These are phyloP conservation scores for Tilletia indica DNA, from an alignment of 1,284 basidiomycete species.

Conservation along the genomic window DNA sequence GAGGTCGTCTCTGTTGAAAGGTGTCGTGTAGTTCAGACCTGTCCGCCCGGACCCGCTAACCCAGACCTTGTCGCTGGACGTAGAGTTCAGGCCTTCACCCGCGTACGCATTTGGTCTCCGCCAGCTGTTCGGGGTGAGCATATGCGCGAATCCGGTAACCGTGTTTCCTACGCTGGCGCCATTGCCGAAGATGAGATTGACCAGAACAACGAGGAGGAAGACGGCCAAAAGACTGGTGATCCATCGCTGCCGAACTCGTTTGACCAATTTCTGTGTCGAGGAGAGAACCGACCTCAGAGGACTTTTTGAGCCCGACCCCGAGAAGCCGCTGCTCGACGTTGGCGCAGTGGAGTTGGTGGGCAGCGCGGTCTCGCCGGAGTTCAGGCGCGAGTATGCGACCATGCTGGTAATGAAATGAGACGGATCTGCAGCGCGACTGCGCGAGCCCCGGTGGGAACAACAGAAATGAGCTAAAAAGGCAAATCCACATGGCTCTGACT, in stretches of 20 bases:
- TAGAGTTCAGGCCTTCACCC: background rate
- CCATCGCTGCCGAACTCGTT: background rate
- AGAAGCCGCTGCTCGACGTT: background rate
- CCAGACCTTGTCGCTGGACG: conserved; percentile 23
- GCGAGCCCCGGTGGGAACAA: too few species aligned
- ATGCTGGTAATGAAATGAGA: background rate
- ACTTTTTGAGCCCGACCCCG: background rate
- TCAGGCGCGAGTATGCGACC: conserved; percentile 3
- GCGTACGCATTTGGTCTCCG: background rate
- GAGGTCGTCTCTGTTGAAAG: conserved; percentile 49
- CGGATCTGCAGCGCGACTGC: too few species aligned
- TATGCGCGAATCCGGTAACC: background rate
- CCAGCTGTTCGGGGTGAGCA: conserved; percentile 15
- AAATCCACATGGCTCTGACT: too few species aligned
- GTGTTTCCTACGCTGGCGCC: background rate
- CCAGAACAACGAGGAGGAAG: background rate
- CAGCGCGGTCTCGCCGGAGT: background rate
- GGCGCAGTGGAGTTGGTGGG: background rate
- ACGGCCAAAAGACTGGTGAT: background rate
- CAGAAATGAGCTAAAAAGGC: too few species aligned
- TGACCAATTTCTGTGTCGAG: background rate
- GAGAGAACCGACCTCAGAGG: background rate
- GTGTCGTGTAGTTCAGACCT: conserved; percentile 35
- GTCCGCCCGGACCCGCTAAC: conserved; percentile 28
- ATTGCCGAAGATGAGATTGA: conserved; percentile 8